phyloP scores from a whole-genome alignment of 2,329 filamentous ascomycete species.

The Claviceps sp. region DNA sequence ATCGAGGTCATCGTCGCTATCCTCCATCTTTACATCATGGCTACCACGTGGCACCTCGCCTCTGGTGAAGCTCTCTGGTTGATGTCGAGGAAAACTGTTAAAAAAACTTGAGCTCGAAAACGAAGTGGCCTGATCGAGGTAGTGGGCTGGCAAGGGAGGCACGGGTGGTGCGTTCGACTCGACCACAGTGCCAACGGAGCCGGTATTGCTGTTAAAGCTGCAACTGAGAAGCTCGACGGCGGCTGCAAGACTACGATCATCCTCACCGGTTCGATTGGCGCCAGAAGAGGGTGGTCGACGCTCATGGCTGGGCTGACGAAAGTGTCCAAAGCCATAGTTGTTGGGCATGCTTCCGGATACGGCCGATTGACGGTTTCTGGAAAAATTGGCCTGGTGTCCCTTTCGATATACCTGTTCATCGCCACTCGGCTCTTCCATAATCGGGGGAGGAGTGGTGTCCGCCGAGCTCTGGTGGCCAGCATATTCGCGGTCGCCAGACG shows the following conservation, averaged over 20 bases:
- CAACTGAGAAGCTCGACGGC: slow-evolving; percentile 83
- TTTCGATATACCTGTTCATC: slow-evolving; percentile 36
- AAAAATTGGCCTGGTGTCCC: slow-evolving; percentile 47
- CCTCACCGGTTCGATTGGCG: slow-evolving; percentile 59
- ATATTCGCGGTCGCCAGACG: slow-evolving; percentile 67
- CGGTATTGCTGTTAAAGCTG: slow-evolving; percentile 68
- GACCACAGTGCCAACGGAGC: slow-evolving; percentile 48
- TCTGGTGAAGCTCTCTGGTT: slow-evolving; percentile 53
- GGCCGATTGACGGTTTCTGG: slow-evolving; percentile 69
- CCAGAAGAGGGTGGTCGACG: slow-evolving; percentile 69
- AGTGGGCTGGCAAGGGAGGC: slow-evolving; percentile 71
- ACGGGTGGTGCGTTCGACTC: slow-evolving; percentile 70
- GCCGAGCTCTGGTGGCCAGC: slow-evolving; percentile 71
- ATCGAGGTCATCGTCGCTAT: slow-evolving; percentile 55
- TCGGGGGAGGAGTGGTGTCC: slow-evolving; percentile 84
- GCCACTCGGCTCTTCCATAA: slow-evolving; percentile 48
- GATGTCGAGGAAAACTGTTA: slow-evolving; percentile 46
- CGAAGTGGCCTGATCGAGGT: slow-evolving; percentile 46
- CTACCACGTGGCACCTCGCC: slow-evolving; percentile 36
- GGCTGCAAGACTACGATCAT: slow-evolving; percentile 77
- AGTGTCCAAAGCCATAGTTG: slow-evolving; percentile 38
- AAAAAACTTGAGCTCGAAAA: slow-evolving; percentile 49
- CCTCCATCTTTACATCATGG: slow-evolving; percentile 55
- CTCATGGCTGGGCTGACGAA: slow-evolving; percentile 63
- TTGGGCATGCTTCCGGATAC: slow-evolving; percentile 34